A percentile compares a stretch with the other conserved stretches of the same genome.
These are phyloP conservation scores for Populus nigra DNA, from an alignment of 345 rosid genomes.

Conservation along the genomic window DNA sequence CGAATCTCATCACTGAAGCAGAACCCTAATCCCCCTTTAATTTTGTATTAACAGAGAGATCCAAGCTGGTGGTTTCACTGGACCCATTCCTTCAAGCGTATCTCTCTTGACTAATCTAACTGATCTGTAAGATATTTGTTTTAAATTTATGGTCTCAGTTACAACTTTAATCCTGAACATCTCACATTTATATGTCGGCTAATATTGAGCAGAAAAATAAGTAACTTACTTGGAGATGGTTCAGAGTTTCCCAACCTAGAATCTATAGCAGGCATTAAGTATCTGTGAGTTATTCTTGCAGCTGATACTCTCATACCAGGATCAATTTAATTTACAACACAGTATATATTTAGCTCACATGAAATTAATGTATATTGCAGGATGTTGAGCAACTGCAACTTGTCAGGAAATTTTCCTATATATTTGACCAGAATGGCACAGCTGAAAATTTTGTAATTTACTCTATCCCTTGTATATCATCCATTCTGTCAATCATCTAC, in stretches of 20 bases:
- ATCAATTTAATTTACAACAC: not conserved
- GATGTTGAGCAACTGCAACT: conserved; percentile 17
- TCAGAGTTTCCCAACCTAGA: not conserved
- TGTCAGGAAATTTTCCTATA: not conserved
- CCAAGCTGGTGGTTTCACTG: conserved; percentile 17
- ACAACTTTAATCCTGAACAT: not conserved
- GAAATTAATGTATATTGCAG: conserved; percentile 1
- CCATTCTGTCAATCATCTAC: not conserved
- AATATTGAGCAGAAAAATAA: conserved; percentile 12
- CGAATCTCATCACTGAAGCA: not conserved
- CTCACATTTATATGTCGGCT: not conserved
- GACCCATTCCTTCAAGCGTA: conserved; percentile 19
- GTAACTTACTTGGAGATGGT: conserved; percentile 11
- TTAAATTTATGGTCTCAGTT: not conserved
- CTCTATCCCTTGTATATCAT: not conserved
- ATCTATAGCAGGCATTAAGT: not conserved
- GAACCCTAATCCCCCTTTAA: not conserved
- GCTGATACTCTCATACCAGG: not conserved
- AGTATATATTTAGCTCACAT: not conserved
- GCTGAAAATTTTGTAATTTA: conserved; percentile 8
- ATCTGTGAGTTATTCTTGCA: conserved; percentile 9
- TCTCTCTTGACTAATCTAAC: conserved; percentile 4
- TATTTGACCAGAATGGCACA: not conserved
- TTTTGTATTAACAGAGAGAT: conserved; percentile 10
- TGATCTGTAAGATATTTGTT: conserved; percentile 6